phyloP scores from a whole-genome alignment of 2,329 filamentous ascomycete genomes.

The Metarhizium anisopliae region DNA sequence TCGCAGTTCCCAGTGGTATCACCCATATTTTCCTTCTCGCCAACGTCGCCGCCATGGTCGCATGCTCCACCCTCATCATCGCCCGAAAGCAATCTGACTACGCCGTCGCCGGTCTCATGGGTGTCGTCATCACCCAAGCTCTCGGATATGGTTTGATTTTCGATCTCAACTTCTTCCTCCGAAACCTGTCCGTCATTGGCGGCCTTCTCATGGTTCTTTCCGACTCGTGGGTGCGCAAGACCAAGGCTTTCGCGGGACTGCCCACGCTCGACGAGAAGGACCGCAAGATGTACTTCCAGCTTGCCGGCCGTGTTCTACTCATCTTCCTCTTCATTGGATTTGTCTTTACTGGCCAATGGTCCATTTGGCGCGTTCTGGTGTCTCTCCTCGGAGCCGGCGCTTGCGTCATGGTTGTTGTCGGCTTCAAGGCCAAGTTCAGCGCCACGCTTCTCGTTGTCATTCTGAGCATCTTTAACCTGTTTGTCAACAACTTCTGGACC shows the following conservation, averaged over 20 bases:
- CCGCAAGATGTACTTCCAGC: conserved; percentile 99
- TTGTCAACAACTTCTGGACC: conserved; percentile 99
- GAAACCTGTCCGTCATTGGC: conserved; percentile 95
- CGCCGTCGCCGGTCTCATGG: conserved; percentile 82
- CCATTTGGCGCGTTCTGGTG: conserved; percentile 76
- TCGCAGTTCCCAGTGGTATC: conserved; percentile 70
- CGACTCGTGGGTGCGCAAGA: conserved; percentile 94
- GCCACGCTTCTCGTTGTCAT: conserved; percentile 92
- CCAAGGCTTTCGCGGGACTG: conserved; percentile 89
- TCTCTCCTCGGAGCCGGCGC: conserved; percentile 79
- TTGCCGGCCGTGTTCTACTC: conserved; percentile 86
- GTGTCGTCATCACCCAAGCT: conserved; percentile 85
- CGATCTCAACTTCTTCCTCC: conserved; percentile 99
- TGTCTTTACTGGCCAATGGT: conserved; percentile 91
- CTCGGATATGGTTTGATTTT: conserved; percentile 97
- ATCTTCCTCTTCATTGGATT: conserved; percentile 98
- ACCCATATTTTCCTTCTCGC: conserved; percentile 87
- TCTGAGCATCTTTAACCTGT: conserved; percentile 88
- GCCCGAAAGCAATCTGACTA: conserved; percentile 87
- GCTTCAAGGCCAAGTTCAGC: conserved; percentile 99
- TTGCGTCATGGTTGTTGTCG: conserved; percentile 97
- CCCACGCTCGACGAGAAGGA: conserved; percentile 97
- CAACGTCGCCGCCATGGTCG: conserved; percentile 83
- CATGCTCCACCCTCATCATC: conserved; percentile 80
- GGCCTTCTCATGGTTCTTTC: conserved; percentile 96